A percentile compares a stretch with the other conserved stretches of the same genome.
Evolutionary conservation across 768 basidiomycete genomes (phyloP).

Genomic region (Daedaleopsis nitida): DNA sequence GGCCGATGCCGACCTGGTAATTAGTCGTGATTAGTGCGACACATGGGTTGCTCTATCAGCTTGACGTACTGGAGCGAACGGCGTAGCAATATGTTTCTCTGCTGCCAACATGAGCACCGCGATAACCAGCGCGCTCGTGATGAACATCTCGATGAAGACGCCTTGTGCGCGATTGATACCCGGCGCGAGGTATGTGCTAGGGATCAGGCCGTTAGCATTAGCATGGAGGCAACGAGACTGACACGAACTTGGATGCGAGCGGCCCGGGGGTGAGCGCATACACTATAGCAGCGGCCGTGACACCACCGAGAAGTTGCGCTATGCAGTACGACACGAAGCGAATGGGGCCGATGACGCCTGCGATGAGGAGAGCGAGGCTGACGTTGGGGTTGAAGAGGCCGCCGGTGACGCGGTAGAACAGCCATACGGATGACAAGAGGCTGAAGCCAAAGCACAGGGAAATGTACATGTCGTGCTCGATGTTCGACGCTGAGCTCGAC

Average conservation of each 20-base stretch:
- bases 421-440: conserved; percentile 64
- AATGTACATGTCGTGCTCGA: conserved; percentile 55
- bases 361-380: conserved; percentile 58
- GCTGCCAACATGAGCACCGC: conserved; percentile 75
- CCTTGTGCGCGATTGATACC: conserved; percentile 57
- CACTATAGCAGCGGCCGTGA: conserved; percentile 59
- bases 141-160: conserved; percentile 74
- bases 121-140: conserved; percentile 58
- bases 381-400: conserved; percentile 70
- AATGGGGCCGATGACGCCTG: conserved; percentile 54
- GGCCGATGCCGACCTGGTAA: conserved; percentile 59
- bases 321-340: conserved; percentile 61
- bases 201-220: conserved; percentile 9
- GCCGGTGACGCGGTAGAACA: conserved; percentile 66
- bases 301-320: conserved; percentile 63
- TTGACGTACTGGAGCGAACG: conserved; percentile 61
- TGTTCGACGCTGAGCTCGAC: conserved; percentile 13
- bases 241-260: conserved; percentile 54
- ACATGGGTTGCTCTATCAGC: background rate
- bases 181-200: conserved; percentile 49
- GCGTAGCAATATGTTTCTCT: conserved; percentile 66
- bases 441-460: conserved; percentile 62
- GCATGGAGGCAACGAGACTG: background rate
- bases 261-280: conserved; percentile 55
- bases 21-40: background rate